Evolutionary conservation across 768 basidiomycete species (phyloP), one percentile per base, ranked within the genome.

Genomic region (Mrakia gelida): DNA sequence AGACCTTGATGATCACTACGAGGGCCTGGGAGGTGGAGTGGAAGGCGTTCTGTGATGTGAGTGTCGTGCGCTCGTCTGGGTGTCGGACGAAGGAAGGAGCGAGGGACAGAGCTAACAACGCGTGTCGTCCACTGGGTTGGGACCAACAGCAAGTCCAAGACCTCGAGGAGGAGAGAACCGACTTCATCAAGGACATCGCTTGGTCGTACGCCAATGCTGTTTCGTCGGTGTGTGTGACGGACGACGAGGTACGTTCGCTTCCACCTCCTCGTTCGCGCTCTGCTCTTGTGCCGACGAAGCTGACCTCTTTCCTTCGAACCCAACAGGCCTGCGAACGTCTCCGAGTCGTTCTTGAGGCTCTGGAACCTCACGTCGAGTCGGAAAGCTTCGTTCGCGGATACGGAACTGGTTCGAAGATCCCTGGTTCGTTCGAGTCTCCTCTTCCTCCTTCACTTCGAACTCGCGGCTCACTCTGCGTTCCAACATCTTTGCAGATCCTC

Each of bases 131-230:
- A 8, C 8, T 38, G 38, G 38, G 38, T 38, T 38, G 38, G 34
- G 10, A 16, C 4, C n/a, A 16, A 41, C 67, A 70, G 67, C 89
- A 89, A 63, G 93, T 93, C 80, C 97, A 99, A 85, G 97, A 99
- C 85, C 85, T 97, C 71, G 97, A 99, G 82, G 95, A 98, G 81
- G 91, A 95, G 78, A 89, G 97, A n/a, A 85, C 95, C 82, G 93
- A 95, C 79, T 93, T 96, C 83, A 90, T 92, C 86, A 98, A 96
- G 85, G 93, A 95, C 83, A 93, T 92, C 81, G 88, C 97, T 85
- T 99, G 97, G 96, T 89, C 90, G 10, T 98, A 93, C 83, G 95
- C 97, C 0, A 99, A 99, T 84, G 91, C 92, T 0, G 91, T 97
- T n/a, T 97, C 95, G 21, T 93, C 92, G 16, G 92, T 95, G 21